phyloP scores from a whole-genome alignment of 2,329 filamentous ascomycete genomes.

The Neonectria faginata region DNA sequence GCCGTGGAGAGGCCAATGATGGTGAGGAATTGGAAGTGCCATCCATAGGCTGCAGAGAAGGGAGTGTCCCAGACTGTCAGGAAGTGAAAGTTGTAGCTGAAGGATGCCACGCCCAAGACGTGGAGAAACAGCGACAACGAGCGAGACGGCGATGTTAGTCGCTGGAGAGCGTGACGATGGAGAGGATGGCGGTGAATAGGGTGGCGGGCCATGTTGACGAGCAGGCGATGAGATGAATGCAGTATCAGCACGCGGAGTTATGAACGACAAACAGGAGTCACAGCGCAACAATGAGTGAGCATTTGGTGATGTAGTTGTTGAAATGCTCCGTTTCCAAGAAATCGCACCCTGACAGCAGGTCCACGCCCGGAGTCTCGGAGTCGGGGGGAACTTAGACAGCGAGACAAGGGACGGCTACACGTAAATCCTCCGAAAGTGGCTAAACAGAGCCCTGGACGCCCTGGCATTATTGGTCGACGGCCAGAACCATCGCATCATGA shows the following conservation, averaged over 20 bases:
- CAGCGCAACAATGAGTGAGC: not conserved
- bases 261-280: not conserved
- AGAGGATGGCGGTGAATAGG: constrained; percentile 69
- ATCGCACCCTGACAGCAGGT: not conserved
- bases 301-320: not conserved
- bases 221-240: not conserved
- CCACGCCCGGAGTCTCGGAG: not conserved
- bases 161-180: constrained; percentile 70
- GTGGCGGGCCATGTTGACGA: constrained; percentile 60
- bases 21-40: constrained; percentile 79
- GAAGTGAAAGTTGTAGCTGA: constrained; percentile 65
- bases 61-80: constrained; percentile 62
- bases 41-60: constrained; percentile 71
- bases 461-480: constrained; percentile 12
- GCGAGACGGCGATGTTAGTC: constrained; percentile 73
- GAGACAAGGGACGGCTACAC: constrained; percentile 1
- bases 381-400: constrained; percentile 8
- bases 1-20: constrained; percentile 76
- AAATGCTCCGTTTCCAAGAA: constrained; percentile 1
- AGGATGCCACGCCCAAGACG: constrained; percentile 63
- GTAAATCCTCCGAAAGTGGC: constrained; percentile 11
- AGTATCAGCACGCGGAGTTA: not conserved
- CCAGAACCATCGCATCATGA: constrained; percentile 32
- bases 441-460: not conserved
- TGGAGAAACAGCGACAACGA: constrained; percentile 73